phyloP scores from a whole-genome alignment of 805 yeast species.

The Dipodascus geniculatus region DNA sequence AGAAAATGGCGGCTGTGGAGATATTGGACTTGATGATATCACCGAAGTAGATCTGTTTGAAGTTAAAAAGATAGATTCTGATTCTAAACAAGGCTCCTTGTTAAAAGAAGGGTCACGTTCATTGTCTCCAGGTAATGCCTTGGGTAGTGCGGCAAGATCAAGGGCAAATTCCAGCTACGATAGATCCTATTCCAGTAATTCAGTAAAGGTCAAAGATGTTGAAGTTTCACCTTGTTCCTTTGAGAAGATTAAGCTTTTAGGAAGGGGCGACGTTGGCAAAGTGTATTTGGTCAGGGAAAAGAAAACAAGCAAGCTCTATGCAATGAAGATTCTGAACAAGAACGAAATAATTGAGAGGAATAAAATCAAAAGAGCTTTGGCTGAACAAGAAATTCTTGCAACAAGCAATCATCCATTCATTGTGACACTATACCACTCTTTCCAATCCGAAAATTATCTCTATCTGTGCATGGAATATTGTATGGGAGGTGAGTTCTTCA shows the following conservation, averaged over 20 bases:
- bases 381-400: constrained; percentile 93
- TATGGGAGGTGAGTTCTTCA: constrained; percentile 97
- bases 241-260: constrained; percentile 80
- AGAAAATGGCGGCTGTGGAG: constrained; percentile 2
- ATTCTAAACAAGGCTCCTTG: neutral
- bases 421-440: constrained; percentile 90
- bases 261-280: constrained; percentile 97
- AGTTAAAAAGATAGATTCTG: neutral
- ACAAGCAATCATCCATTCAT: constrained; percentile 95
- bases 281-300: constrained; percentile 87
- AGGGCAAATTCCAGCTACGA: constrained; percentile 36
- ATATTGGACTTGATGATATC: neutral
- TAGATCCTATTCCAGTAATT: constrained; percentile 60
- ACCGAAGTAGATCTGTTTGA: neutral
- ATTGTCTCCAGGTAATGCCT: neutral
- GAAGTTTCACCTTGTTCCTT: constrained; percentile 81
- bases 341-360: constrained; percentile 92
- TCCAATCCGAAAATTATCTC: constrained; percentile 84
- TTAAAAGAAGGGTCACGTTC: neutral
- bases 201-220: constrained; percentile 62
- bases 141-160: constrained; percentile 19
- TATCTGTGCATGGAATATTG: constrained; percentile 98
- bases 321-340: constrained; percentile 85
- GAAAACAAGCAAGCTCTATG: constrained; percentile 60
- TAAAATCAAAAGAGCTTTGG: constrained; percentile 86